Conservation (phyloP, 2,329 filamentous ascomycete genomes). For the Fusarium vanettenii region DNA sequence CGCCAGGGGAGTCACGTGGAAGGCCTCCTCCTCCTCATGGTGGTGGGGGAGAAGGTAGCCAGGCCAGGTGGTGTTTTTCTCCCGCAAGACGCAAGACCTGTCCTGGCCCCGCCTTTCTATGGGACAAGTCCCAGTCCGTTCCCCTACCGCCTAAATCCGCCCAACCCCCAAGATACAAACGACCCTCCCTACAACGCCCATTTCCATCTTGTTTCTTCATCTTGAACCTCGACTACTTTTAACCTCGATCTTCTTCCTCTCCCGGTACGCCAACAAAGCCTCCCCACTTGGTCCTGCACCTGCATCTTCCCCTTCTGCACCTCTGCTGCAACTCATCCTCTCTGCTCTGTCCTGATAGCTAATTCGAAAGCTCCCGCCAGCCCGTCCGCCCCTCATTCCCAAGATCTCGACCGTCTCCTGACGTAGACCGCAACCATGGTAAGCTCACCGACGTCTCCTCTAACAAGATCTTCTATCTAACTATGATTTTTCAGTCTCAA, state of each 20-base stretch:
- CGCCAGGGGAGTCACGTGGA: conserved; percentile 46
- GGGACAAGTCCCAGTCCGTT: conserved; percentile 27
- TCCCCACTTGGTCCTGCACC: background rate
- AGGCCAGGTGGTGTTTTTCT: conserved; percentile 47
- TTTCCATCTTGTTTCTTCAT: conserved; percentile 39
- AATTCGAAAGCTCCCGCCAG: conserved; percentile 41
- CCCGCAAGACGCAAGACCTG: conserved; percentile 33
- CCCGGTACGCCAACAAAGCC: conserved; percentile 27
- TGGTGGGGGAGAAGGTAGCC: conserved; percentile 34
- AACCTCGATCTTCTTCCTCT: conserved; percentile 18
- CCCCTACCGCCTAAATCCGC: conserved; percentile 38
- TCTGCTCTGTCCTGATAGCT: conserved; percentile 31
- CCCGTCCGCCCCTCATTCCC: conserved; percentile 42
- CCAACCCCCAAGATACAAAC: conserved; percentile 30
- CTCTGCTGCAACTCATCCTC: background rate
- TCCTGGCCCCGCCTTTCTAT: conserved; percentile 42
- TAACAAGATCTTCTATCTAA: conserved; percentile 27
- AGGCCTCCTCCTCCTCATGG: conserved; percentile 31
- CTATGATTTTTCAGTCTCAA: conserved; percentile 65
- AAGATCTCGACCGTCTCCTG: conserved; percentile 42
- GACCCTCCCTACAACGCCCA: conserved; percentile 24
- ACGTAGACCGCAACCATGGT: conserved; percentile 55
- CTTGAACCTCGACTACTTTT: conserved; percentile 32
- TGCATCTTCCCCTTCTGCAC: background rate
- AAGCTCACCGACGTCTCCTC: conserved; percentile 42